Evolutionary conservation across 805 yeast genomes (phyloP).

Genomic region (Isabelozyma gotoi): DNA sequence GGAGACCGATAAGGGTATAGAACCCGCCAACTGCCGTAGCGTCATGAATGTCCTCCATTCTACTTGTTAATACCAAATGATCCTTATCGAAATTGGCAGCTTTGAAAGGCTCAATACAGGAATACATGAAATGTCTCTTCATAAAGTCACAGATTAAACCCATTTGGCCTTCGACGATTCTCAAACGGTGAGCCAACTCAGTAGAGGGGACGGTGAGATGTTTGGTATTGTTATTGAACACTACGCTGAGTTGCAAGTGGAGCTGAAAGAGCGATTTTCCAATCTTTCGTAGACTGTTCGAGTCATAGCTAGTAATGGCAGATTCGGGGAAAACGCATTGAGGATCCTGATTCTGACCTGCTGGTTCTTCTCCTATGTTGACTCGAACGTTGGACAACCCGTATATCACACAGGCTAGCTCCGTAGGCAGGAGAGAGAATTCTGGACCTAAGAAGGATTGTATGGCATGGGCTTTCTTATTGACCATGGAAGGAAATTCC

Average conservation of each 20-base stretch:
- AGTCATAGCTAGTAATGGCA: slow-evolving; percentile 8
- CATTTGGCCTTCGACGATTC: slow-evolving; percentile 16
- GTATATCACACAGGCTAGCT: slow-evolving; percentile 24
- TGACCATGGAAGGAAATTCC: slow-evolving; percentile 7
- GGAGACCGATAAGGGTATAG: slow-evolving; percentile 36
- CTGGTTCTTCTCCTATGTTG: neutral
- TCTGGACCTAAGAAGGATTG: slow-evolving; percentile 24
- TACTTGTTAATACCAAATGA: slow-evolving; percentile 5
- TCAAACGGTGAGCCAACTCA: slow-evolving; percentile 25
- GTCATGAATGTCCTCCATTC: slow-evolving; percentile 14
- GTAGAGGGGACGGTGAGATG: slow-evolving; percentile 27
- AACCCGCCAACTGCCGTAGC: slow-evolving; percentile 34
- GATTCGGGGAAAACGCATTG: neutral
- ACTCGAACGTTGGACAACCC: slow-evolving; percentile 25
- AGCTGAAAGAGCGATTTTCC: slow-evolving; percentile 25
- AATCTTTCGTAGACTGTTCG: slow-evolving; percentile 22
- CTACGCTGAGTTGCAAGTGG: slow-evolving; percentile 20
- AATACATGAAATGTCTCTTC: slow-evolving; percentile 26
- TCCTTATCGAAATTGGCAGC: slow-evolving; percentile 12
- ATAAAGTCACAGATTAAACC: slow-evolving; percentile 26
- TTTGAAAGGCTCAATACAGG: slow-evolving; percentile 27
- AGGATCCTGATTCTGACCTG: neutral
- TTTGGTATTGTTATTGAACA: slow-evolving; percentile 25
- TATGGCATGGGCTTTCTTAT: slow-evolving; percentile 14
- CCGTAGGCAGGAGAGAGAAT: slow-evolving; percentile 23